These are phyloP conservation scores for Noccaea bulbosa DNA, from an alignment of 345 rosid species.

Conservation along the genomic window DNA sequence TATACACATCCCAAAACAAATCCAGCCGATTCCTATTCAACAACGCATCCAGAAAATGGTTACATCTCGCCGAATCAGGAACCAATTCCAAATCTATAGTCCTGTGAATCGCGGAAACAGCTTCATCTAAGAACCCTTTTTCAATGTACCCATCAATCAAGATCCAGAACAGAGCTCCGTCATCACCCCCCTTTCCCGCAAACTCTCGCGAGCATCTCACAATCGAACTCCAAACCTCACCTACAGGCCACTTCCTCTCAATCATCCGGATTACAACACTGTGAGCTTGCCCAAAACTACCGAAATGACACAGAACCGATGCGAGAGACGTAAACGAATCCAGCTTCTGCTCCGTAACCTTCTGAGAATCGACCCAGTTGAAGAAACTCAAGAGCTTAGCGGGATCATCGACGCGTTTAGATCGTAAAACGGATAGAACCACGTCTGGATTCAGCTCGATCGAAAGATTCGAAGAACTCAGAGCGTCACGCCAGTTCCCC, in stretches of 20 bases:
- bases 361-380: slow-evolving; percentile 53
- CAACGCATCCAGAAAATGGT: slow-evolving; percentile 62
- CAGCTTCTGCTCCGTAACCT: slow-evolving; percentile 50
- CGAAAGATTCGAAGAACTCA: slow-evolving; percentile 48
- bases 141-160: slow-evolving; percentile 62
- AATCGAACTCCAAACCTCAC: slow-evolving; percentile 59
- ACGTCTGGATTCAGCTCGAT: slow-evolving; percentile 59
- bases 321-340: slow-evolving; percentile 63
- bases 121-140: slow-evolving; percentile 55
- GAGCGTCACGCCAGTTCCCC: slow-evolving; percentile 54
- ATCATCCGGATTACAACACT: slow-evolving; percentile 53
- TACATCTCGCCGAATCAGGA: slow-evolving; percentile 56
- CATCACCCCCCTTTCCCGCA: slow-evolving; percentile 27
- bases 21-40: slow-evolving; percentile 54
- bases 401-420: slow-evolving; percentile 56
- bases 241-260: slow-evolving; percentile 44
- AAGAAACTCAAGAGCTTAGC: slow-evolving; percentile 64
- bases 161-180: slow-evolving; percentile 49
- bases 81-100: slow-evolving; percentile 44
- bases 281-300: slow-evolving; percentile 50
- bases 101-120: slow-evolving; percentile 51
- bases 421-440: slow-evolving; percentile 60
- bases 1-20: slow-evolving; percentile 67
- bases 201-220: slow-evolving; percentile 49
- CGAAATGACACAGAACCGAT: slow-evolving; percentile 52